Conservation (phyloP, 805 yeast genomes). For the Cyberlindnera lachancei region DNA sequence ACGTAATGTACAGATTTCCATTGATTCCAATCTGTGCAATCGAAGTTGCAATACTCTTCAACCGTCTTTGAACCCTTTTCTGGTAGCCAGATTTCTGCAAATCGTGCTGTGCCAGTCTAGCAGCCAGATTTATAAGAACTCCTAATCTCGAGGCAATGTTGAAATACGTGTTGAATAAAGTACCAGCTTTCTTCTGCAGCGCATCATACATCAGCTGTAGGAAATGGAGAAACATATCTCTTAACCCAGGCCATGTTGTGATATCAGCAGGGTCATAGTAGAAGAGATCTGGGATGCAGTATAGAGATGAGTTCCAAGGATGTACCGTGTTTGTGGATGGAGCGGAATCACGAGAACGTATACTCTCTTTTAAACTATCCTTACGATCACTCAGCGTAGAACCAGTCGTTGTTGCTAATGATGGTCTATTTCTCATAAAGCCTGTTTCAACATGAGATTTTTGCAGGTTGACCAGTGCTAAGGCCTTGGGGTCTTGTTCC, state of each 20-base stretch:
- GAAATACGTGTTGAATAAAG: slow-evolving; percentile 46
- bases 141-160: slow-evolving; percentile 46
- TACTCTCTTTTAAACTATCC: slow-evolving; percentile 8
- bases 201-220: slow-evolving; percentile 44
- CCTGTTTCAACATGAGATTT: slow-evolving; percentile 20
- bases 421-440: slow-evolving; percentile 12
- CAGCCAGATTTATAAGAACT: slow-evolving; percentile 44
- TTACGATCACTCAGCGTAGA: slow-evolving; percentile 5
- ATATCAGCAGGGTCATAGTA: slow-evolving; percentile 56
- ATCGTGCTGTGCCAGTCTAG: slow-evolving; percentile 47
- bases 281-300: slow-evolving; percentile 36
- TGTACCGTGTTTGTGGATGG: slow-evolving; percentile 17
- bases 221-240: slow-evolving; percentile 39
- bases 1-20: slow-evolving; percentile 48
- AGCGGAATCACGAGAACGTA: slow-evolving; percentile 12
- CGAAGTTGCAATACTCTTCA: slow-evolving; percentile 46
- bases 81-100: slow-evolving; percentile 40
- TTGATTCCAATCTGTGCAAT: slow-evolving; percentile 59
- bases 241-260: slow-evolving; percentile 50
- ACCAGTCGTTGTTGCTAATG: slow-evolving; percentile 4
- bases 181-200: slow-evolving; percentile 41
- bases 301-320: slow-evolving; percentile 21
- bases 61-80: slow-evolving; percentile 36
- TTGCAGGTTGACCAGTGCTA: slow-evolving; percentile 17
- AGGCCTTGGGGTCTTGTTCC: slow-evolving; percentile 8